Evolutionary conservation across 148 eudicot species (phyloP), one percentile per base, ranked within the genome.

Genomic region (Diospyros kaki): DNA sequence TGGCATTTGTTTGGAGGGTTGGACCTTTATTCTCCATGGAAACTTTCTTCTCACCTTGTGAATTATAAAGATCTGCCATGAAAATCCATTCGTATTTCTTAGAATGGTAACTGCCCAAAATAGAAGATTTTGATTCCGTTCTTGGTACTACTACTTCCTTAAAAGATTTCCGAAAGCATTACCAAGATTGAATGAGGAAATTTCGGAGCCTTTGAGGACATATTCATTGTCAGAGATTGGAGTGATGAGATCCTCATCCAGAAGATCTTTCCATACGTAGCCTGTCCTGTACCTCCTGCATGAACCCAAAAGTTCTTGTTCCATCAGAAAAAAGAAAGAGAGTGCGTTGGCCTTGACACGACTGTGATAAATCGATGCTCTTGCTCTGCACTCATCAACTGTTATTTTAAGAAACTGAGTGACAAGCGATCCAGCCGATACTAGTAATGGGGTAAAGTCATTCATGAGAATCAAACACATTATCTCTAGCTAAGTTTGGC

Each of bases 131-230:
- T 51, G 4, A 4, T 2, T 40, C 6, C 2, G 1, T 52, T 53
- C 41, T 54, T 1, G 13, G 42, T 40, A 10, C 50, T 66, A 58
- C 10, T 42, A 41, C 9, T 1, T 58, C 43, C 42, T 52, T 28
- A 28, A 28, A 28, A 28, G 28, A 28, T 28, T 28, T 28, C 28
- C 28, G 28, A 28, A 28, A 28, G 42, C 68, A 53, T 42, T 75
- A 59, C 50, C 73, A 50, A 68, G 56, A 44, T 55, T 44, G 44
- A 48, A 0, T 12, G 75, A 73, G 58, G 75, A 48, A 76, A 86
- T 83, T 73, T 86, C 86, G n/a, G 89, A 86, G 65, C 89, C 89
- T 76, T 83, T 86, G 43, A 86, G 84, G 58, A 86, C 84, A 58
- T 83, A 86, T 72, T 86, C 89, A 76, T 81, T 83, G 73, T 86